Percentiles rank a stretch among this genome's conserved stretches.
Evolutionary conservation across 805 yeast genomes (phyloP).

Genomic region (Metschnikowia arizonensis): DNA sequence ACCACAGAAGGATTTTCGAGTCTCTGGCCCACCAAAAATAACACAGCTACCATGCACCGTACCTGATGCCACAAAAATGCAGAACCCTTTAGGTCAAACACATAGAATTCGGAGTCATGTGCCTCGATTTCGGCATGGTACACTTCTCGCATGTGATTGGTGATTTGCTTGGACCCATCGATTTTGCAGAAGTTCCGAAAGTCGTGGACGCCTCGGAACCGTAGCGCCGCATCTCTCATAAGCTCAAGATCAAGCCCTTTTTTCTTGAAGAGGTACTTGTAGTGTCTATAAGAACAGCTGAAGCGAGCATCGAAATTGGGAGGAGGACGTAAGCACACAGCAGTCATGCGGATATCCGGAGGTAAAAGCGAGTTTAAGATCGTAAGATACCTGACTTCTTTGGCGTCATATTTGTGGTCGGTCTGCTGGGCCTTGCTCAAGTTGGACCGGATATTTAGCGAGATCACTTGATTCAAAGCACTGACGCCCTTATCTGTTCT

Average conservation of each 20-base stretch:
- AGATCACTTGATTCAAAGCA: slow-evolving; percentile 92
- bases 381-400: slow-evolving; percentile 72
- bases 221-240: slow-evolving; percentile 67
- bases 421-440: slow-evolving; percentile 59
- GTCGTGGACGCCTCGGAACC: slow-evolving; percentile 74
- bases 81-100: slow-evolving; percentile 75
- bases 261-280: slow-evolving; percentile 72
- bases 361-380: slow-evolving; percentile 78
- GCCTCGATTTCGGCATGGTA: slow-evolving; percentile 46
- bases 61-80: slow-evolving; percentile 99
- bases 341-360: slow-evolving; percentile 74
- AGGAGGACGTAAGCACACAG: slow-evolving; percentile 82
- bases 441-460: slow-evolving; percentile 69
- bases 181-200: slow-evolving; percentile 92
- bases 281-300: slow-evolving; percentile 83
- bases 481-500: slow-evolving; percentile 96
- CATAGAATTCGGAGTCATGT: slow-evolving; percentile 46
- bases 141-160: slow-evolving; percentile 68
- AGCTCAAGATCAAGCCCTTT: slow-evolving; percentile 52
- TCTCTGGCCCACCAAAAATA: slow-evolving; percentile 76
- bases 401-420: slow-evolving; percentile 51
- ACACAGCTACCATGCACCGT: slow-evolving; percentile 85
- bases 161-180: slow-evolving; percentile 91
- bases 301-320: slow-evolving; percentile 83
- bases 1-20: slow-evolving; percentile 61